Conservation (phyloP, 2,329 filamentous ascomycete genomes). For the Apiospora malaysiana region DNA sequence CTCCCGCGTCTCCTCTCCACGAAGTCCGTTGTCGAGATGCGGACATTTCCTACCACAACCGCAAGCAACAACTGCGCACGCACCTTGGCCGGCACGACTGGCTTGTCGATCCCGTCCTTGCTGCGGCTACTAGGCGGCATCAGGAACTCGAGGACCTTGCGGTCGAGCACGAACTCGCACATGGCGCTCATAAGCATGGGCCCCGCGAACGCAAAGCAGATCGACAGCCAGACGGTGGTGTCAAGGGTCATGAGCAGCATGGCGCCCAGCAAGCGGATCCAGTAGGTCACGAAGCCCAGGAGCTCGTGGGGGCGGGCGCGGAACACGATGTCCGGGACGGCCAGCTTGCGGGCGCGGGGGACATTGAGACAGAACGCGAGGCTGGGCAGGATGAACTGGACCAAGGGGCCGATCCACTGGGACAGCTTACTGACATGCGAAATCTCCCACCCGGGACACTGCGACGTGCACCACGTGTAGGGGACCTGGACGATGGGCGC, state of each 20-base stretch:
- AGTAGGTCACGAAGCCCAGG: slow-evolving; percentile 37
- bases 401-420: slow-evolving; percentile 42
- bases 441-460: slow-evolving; percentile 40
- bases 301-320: slow-evolving; percentile 65
- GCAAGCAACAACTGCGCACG: slow-evolving; percentile 37
- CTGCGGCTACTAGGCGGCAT: slow-evolving; percentile 26
- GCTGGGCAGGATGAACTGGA: slow-evolving; percentile 43
- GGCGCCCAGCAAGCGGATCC: slow-evolving; percentile 34
- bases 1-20: slow-evolving; percentile 27
- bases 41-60: slow-evolving; percentile 40
- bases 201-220: slow-evolving; percentile 39
- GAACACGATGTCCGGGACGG: slow-evolving; percentile 51
- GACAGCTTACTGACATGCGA: slow-evolving; percentile 34
- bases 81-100: slow-evolving; percentile 29
- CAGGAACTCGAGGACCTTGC: slow-evolving; percentile 38
- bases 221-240: slow-evolving; percentile 36
- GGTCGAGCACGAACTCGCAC: slow-evolving; percentile 39
- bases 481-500: slow-evolving; percentile 35
- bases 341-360: slow-evolving; percentile 39
- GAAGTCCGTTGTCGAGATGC: slow-evolving; percentile 35
- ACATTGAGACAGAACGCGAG: slow-evolving; percentile 44
- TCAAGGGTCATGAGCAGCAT: slow-evolving; percentile 34
- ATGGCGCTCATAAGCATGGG: slow-evolving; percentile 39
- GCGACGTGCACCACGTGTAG: slow-evolving; percentile 37
- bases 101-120: slow-evolving; percentile 17